Percentiles rank a stretch among this genome's conserved stretches.
phyloP scores from a whole-genome alignment of 23 red algal species.

The Pyropia haitanensis region DNA sequence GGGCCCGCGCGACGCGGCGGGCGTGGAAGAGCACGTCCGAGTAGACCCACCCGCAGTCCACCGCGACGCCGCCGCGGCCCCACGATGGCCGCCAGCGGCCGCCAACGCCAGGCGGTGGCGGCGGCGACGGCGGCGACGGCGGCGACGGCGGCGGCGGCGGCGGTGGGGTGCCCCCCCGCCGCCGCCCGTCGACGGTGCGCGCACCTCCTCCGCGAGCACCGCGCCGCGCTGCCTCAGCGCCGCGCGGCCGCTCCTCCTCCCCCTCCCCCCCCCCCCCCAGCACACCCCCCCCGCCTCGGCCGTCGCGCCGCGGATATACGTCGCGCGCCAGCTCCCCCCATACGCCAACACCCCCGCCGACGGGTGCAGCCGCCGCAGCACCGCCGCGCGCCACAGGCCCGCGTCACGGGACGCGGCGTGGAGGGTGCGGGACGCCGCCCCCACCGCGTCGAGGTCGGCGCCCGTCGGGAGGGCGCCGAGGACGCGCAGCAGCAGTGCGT shows the following conservation, averaged over 20 bases:
- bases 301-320: background rate
- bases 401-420: slow-evolving; percentile 5
- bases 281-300: background rate
- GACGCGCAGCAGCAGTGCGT: slow-evolving; percentile 20
- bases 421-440: background rate
- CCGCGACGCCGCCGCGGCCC: background rate
- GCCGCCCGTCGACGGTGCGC: too few relatives aligned
- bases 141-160: too few relatives aligned
- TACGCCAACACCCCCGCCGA: background rate
- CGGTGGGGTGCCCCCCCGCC: too few relatives aligned
- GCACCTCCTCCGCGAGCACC: background rate
- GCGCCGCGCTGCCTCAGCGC: too few relatives aligned
- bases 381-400: slow-evolving; percentile 19
- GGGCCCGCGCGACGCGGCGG: background rate
- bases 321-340: background rate
- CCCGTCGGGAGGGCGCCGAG: slow-evolving; percentile 4
- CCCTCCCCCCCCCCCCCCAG: too few relatives aligned
- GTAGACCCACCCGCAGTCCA: slow-evolving; percentile 4
- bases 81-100: background rate
- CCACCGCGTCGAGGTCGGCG: background rate
- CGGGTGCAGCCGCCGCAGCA: slow-evolving; percentile 1
- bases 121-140: too few relatives aligned
- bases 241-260: too few relatives aligned
- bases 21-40: slow-evolving; percentile 43
- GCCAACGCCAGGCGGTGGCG: background rate